Evolutionary conservation across 352 stramenopile genomes (phyloP), one percentile per base, ranked within the genome.

Genomic region (Globisporangium middletonii): DNA sequence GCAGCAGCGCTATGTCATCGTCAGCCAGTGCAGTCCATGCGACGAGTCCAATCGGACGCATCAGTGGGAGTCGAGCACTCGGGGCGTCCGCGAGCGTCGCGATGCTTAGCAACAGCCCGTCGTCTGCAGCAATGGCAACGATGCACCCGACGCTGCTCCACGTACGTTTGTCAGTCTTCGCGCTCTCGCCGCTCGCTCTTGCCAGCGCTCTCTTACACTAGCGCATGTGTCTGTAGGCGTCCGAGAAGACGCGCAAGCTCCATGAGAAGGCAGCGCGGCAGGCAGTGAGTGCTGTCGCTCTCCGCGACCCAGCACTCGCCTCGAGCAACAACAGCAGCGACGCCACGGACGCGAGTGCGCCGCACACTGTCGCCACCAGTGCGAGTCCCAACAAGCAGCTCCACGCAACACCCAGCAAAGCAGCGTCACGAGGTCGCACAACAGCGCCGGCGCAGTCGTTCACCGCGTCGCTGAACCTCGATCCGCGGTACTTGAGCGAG

Each of bases 381-480:
- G 9, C 45, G 13, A 62, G 35, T n/a, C 35, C 19, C n/a, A 68
- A 27, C 55, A 58, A 27, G 60, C 18, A 48, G 43, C 43, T 12
- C 15, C 43, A 18, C 28, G 13, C 41, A 13, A 46, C 18, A 18
- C 41, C 15, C 4, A 45, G 41, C 41, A 19, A 18, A 16, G 6
- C 3, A 4, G 13, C 15, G 7, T 19, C 18, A 13, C 41, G 41
- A 8, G n/a, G 13, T 12, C 41, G 33, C 33, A 12, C 33, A 9
- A 13, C 33, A 9, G 9, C 33, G 33, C 33, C 33, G 3, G 53
- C 69, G 30, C 60, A 59, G 38, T 91, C 81, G 11, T 94, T 94
- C 68, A 92, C 77, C 0, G 79, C 81, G 28, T 94, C 83, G 2
- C 57, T 94, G 4, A 78, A 90, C 44, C 68, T 94, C 1, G 79